Conservation (phyloP, 1,284 basidiomycete species). For the Ceratobasidium sp. region DNA sequence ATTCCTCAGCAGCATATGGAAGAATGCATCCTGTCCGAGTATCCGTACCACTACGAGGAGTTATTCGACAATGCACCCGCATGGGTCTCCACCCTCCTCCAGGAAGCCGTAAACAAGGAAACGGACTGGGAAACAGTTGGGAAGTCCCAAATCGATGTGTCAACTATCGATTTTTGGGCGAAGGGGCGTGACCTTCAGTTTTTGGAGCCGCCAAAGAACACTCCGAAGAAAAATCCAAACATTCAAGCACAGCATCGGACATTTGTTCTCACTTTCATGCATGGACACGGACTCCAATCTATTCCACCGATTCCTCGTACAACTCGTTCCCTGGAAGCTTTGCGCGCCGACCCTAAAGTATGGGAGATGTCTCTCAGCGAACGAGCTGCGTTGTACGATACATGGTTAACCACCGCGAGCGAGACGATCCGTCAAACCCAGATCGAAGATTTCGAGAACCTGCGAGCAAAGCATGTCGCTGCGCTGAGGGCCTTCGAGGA, state of each 20-base stretch:
- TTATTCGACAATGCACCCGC: slow-evolving; percentile 51
- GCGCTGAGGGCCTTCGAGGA: slow-evolving; percentile 47
- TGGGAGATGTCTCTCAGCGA: slow-evolving; percentile 39
- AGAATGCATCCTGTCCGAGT: slow-evolving; percentile 51
- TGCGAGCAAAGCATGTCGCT: slow-evolving; percentile 49
- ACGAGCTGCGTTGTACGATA: slow-evolving; percentile 23
- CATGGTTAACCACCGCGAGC: slow-evolving; percentile 33
- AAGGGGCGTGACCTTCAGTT: slow-evolving; percentile 28
- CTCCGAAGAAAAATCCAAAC: neutral
- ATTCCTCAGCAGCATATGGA: slow-evolving; percentile 54
- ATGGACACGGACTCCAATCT: neutral
- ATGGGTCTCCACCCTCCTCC: slow-evolving; percentile 51
- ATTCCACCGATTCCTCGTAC: slow-evolving; percentile 10
- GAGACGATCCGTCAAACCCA: slow-evolving; percentile 47
- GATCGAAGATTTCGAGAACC: slow-evolving; percentile 50
- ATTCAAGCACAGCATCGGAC: neutral
- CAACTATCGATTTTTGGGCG: slow-evolving; percentile 18
- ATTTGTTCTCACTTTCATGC: neutral
- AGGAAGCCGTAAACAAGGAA: slow-evolving; percentile 3
- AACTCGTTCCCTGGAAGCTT: slow-evolving; percentile 15
- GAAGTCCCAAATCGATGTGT: neutral
- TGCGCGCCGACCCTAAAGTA: slow-evolving; percentile 18
- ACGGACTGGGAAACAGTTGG: slow-evolving; percentile 33
- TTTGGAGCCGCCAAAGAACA: slow-evolving; percentile 3
- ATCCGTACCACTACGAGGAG: slow-evolving; percentile 55